Base-by-base conservation (phyloP, 116 monocot species). In the Trichopus zeylanicus region DNA sequence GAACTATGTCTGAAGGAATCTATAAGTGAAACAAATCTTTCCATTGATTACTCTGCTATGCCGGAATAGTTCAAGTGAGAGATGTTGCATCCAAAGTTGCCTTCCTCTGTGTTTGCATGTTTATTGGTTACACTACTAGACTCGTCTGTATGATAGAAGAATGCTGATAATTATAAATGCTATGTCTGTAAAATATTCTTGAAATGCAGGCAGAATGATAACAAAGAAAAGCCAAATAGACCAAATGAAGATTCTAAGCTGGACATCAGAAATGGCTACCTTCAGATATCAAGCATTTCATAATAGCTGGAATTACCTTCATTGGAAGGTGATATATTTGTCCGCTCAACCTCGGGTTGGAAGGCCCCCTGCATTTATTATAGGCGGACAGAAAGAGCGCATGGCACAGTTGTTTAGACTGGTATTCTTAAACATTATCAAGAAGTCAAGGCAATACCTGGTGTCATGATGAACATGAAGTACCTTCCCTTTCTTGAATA, bases 11-110 rank as follows among this genome's bases (percentile, higher is more conserved):
- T 81, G 75, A 81, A 97, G 28, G 87, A 65, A 28, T 83, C 74
- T 57, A 97, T 84, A 12, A 84, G 63, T 0, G 97, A 59, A 28
- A 64, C 91, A 73, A 97, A 97, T 53, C 60, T 81, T 33, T 97
- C 82, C 86, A 97, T 77, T 46, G 97, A 97, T 70, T 91, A 77
- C 72, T 91, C 91, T 20, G 97, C 97, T 74, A 97, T 84, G 19
- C 67, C 76, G 30, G 76, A 76, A 65, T 90, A 97, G 2, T 61
- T 77, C 29, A 97, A 53, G 71, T 97, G 97, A 19, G 97, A 84
- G 53, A 97, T 73, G 48, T 97, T 72, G 34, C 87, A 87, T n/a
- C 70, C 84, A 30, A 87, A 75, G 22, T 55, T 84, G 32, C 61
- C 81, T 56, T 75, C 68, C n/a, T 22, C 22, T 23, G 16, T 55